These are phyloP conservation scores for Geotrichum histeridarum DNA, from an alignment of 1,139 yeast genomes.

Conservation along the genomic window DNA sequence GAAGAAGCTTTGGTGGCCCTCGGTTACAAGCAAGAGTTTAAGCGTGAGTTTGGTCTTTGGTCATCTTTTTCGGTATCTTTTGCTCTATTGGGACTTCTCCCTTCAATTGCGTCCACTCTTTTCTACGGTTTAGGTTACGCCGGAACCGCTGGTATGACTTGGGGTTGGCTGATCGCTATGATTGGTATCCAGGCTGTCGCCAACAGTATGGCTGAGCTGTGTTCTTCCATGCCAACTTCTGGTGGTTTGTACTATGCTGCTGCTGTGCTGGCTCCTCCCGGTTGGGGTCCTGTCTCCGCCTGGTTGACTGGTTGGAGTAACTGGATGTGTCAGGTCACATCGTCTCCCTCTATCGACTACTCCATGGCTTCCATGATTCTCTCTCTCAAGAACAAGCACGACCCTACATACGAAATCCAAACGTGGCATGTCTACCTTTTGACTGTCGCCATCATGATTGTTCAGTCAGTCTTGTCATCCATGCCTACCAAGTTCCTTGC, in stretches of 20 bases:
- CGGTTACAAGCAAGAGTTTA: constrained; percentile 71
- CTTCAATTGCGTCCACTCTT: constrained; percentile 49
- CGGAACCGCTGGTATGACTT: constrained; percentile 54
- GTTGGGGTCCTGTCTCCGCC: constrained; percentile 50
- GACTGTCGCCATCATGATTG: constrained; percentile 49
- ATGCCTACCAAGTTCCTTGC: constrained; percentile 55
- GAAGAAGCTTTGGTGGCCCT: constrained; percentile 42
- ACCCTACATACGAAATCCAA: constrained; percentile 41
- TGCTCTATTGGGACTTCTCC: constrained; percentile 62
- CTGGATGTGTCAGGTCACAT: constrained; percentile 52
- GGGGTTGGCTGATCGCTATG: constrained; percentile 59
- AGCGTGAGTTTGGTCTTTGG: constrained; percentile 54
- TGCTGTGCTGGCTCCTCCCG: constrained; percentile 51
- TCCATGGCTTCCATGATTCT: constrained; percentile 58
- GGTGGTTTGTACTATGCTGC: constrained; percentile 60
- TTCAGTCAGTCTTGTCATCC: constrained; percentile 41
- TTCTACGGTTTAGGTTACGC: constrained; percentile 46
- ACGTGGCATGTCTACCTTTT: constrained; percentile 50
- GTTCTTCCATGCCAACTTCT: constrained; percentile 59
- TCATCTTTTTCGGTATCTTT: constrained; percentile 64
- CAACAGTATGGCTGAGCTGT: constrained; percentile 53
- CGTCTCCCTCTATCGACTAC: constrained; percentile 62
- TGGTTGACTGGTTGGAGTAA: constrained; percentile 60
- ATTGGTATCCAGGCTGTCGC: constrained; percentile 50
- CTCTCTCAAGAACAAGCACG: constrained; percentile 43